Base-by-base conservation (phyloP, 108 stramenopile species). In the Parmales sp. region DNA sequence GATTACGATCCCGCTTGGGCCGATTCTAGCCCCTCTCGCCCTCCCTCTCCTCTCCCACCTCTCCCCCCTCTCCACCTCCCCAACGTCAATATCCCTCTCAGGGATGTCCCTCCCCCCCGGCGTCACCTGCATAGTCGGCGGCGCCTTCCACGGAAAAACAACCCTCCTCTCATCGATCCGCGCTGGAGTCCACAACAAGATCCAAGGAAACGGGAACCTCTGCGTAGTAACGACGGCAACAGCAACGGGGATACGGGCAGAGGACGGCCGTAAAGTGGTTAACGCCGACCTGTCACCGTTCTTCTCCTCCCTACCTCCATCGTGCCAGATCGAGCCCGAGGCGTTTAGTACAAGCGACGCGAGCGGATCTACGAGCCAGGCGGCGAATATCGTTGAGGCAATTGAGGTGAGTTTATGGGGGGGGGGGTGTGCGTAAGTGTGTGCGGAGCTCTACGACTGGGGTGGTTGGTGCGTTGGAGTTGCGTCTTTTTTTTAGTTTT, bases 111-210 rank as follows among this genome's bases (percentile, higher is more conserved):
- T 96, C 19, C 92, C 90, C 7, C 65, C 66, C 5, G 93, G 93
- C 45, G 83, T 95, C 23, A 93, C 91, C 1, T 79, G 95, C 38
- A 93, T 97, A 64, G 92, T 91, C 38, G 95, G 95, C 31, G 93
- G 95, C 29, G 95, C 94, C 16, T 96, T 92, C 63, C 95, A 97
- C 69, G 95, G 95, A 2, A 97, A 97, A 74, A 93, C 93, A n/a
- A 97, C 95, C 0, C 44, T 95, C 29, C 74, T 93, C 0, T 79
- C 81, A 39, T 80, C 90, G 20, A 77, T 97, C 19, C 79, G 85
- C 16, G 37, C 72, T 26, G 93, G 95, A 36, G 87, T 93, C 18
- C 93, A 95, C 80, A 82, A 92, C 72, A 94, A 94, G 67, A 80
- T 91, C 22, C 89, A 88, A 36, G 83, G 84, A 1, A 93, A 96